Base-by-base conservation (phyloP, 805 yeast species). In the Saccharomycopsis schoenii region DNA sequence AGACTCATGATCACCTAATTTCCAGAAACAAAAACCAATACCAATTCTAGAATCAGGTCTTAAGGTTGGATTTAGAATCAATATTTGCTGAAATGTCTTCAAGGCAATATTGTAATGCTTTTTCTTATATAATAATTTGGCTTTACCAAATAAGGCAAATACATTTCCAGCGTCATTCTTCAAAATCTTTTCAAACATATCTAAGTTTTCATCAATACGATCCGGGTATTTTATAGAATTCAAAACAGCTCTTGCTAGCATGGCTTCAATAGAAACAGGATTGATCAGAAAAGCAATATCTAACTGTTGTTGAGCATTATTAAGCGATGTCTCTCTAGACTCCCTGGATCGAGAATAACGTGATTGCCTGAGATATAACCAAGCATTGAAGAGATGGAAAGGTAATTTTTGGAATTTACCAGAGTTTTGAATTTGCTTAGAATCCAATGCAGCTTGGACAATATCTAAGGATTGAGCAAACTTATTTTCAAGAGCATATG, bases 11-110 rank as follows among this genome's bases (percentile, higher is more conserved):
- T 89, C 96, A 58, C 86, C 86, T 64, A 94, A 75, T 63, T 82
- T 82, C 97, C 97, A 94, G 70, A 85, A 93, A 72, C 97, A 92
- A 65, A 94, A 75, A 41, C 99, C 99, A 63, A 93, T 83, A 36
- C 98, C 99, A 63, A 94, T 80, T 72, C 99, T 80, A 19, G 97
- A 96, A 74, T 93, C 97, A 4, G 98, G 97, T 66, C 81, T 81
- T 66, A 87, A 74, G 42, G 86, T 70, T 1, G 97, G 97, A 64
- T 90, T 85, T 57, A 85, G 77, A 40, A 85, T 79, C 65, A 94
- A 76, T 8, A 88, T 85, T 65, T 86, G 88, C 76, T 94, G 99
- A 73, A 89, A 94, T 39, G 88, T 71, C 70, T 85, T 86, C 67
- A 94, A 79, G 15, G 97, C 91, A 5, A 80, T 83, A 25, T 80